Conservation (phyloP, 441 rosid genomes). For the Pelargonium fulgidum region DNA sequence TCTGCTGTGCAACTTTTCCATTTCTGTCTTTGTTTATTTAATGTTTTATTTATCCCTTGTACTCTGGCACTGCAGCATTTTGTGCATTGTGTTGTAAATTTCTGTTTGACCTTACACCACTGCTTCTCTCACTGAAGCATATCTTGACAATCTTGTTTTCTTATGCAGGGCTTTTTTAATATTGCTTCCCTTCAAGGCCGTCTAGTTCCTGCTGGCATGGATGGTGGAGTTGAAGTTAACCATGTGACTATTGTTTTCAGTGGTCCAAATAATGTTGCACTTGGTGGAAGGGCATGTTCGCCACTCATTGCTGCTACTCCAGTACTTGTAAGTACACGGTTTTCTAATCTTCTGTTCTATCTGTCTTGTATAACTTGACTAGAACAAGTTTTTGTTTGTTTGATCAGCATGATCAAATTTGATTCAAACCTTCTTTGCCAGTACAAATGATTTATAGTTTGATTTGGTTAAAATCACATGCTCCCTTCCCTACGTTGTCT, state of each 20-base stretch:
- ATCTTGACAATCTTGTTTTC: background rate
- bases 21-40: no score
- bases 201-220: background rate
- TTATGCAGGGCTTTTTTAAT: background rate
- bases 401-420: constrained; percentile 1
- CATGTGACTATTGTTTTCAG: background rate
- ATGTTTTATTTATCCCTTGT: no score
- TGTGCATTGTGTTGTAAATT: background rate
- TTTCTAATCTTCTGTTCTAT: background rate
- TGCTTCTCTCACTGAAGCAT: background rate
- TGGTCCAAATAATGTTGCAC: background rate
- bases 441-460: background rate
- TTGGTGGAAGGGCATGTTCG: background rate
- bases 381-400: background rate
- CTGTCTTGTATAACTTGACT: background rate
- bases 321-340: background rate
- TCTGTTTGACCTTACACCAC: background rate
- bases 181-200: background rate
- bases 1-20: no score
- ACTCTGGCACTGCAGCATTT: background rate
- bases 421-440: background rate
- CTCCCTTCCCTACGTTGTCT: background rate
- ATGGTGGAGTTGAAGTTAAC: background rate
- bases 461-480: background rate
- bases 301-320: constrained; percentile 6